Conservation (phyloP, 2,329 filamentous ascomycete genomes). For the Herpotrichia juniperi region DNA sequence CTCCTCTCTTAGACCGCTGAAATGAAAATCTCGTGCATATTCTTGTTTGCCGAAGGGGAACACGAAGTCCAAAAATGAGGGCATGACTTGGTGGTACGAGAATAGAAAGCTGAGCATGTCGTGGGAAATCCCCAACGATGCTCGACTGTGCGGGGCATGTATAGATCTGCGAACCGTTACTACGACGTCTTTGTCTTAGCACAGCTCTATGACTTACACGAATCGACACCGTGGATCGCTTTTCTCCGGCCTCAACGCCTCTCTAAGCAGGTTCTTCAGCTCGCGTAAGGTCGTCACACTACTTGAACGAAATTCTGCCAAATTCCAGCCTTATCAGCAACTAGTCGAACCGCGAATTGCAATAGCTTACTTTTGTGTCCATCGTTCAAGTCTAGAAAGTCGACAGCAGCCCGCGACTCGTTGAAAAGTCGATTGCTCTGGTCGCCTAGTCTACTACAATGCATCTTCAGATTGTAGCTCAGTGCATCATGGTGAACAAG, state of each 20-base stretch:
- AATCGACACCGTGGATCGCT: conserved; percentile 22
- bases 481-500: conserved; percentile 7
- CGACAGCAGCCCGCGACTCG: conserved; percentile 11
- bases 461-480: conserved; percentile 9
- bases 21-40: conserved; percentile 41
- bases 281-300: conserved; percentile 8
- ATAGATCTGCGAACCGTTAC: conserved; percentile 19
- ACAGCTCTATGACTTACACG: conserved; percentile 14
- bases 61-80: conserved; percentile 46
- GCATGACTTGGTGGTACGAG: conserved; percentile 42
- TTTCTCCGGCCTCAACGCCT: conserved; percentile 4
- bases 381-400: conserved; percentile 14
- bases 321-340: background rate
- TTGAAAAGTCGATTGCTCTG: conserved; percentile 12
- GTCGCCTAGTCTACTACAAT: conserved; percentile 7
- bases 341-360: background rate
- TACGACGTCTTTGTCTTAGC: background rate
- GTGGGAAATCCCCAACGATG: conserved; percentile 17
- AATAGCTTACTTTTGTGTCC: conserved; percentile 1
- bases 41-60: conserved; percentile 44
- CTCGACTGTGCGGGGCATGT: conserved; percentile 20
- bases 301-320: conserved; percentile 3
- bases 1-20: conserved; percentile 44
- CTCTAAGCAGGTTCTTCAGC: conserved; percentile 11
- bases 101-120: conserved; percentile 23